phyloP scores from a whole-genome alignment of 768 basidiomycete genomes.

The Jaapia argillacea region DNA sequence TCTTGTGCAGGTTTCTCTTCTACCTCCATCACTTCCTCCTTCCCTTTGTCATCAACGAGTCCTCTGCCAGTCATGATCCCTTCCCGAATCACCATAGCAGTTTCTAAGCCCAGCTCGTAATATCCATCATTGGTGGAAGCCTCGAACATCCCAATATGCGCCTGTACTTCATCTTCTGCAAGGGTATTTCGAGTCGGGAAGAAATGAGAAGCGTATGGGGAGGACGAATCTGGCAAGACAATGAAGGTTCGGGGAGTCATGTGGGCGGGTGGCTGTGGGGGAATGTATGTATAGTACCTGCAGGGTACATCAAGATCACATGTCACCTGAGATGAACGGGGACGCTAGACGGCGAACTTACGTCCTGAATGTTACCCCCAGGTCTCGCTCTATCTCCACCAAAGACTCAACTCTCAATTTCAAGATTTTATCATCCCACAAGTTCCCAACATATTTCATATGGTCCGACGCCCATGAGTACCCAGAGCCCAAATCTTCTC shows the following conservation, averaged over 20 bases:
- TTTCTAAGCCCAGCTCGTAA: conserved; percentile 70
- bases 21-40: too few relatives aligned
- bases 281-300: conserved; percentile 77
- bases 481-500: conserved; percentile 61
- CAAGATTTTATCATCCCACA: conserved; percentile 73
- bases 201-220: conserved; percentile 31
- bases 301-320: conserved; percentile 3
- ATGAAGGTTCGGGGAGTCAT: conserved; percentile 63
- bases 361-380: conserved; percentile 67
- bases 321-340: conserved; percentile 1
- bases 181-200: conserved; percentile 53
- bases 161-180: conserved; percentile 69
- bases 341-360: conserved; percentile 35
- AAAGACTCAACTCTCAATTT: conserved; percentile 52
- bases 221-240: conserved; percentile 44
- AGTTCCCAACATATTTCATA: conserved; percentile 76
- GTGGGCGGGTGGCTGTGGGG: conserved; percentile 52
- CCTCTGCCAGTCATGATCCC: conserved; percentile 30
- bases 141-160: conserved; percentile 86
- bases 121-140: conserved; percentile 81
- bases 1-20: too few relatives aligned
- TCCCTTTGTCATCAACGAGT: too few relatives aligned
- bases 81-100: conserved; percentile 51
- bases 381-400: conserved; percentile 44
- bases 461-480: conserved; percentile 79